A percentile compares a stretch with the other conserved stretches of the same genome.
Conservation (phyloP, 768 basidiomycete species). For the Mrakia frigida region DNA sequence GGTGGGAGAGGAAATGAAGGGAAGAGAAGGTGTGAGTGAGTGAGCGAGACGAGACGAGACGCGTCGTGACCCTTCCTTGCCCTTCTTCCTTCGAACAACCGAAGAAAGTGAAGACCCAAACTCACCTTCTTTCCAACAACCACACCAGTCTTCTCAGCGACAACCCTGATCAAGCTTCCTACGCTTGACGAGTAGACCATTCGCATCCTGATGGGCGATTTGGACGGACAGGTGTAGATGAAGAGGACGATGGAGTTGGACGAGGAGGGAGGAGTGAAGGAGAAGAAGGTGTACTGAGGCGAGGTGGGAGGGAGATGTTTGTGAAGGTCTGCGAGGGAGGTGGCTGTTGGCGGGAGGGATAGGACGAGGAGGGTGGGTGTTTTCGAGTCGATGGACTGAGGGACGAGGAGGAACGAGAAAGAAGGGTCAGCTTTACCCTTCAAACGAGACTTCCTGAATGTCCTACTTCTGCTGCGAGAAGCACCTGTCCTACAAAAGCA, state of each 20-base stretch:
- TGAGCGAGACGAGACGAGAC: not conserved
- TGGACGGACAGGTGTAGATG: constrained; percentile 26
- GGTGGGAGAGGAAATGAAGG: no score
- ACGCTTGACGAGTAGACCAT: constrained; percentile 30
- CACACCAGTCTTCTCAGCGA: constrained; percentile 18
- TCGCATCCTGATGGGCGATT: constrained; percentile 27
- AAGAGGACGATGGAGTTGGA: constrained; percentile 17
- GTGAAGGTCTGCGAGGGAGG: constrained; percentile 8
- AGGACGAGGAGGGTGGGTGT: constrained; percentile 1
- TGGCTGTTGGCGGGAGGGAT: constrained; percentile 3
- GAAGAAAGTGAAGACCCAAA: not conserved
- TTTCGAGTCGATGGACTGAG: constrained; percentile 23
- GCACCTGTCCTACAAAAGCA: no score
- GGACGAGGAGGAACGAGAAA: not conserved
- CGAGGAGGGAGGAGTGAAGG: constrained; percentile 8
- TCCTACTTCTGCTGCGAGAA: no score
- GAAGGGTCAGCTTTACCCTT: not conserved
- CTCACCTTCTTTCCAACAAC: constrained; percentile 27
- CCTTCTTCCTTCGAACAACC: not conserved
- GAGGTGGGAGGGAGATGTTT: constrained; percentile 11
- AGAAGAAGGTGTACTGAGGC: constrained; percentile 31
- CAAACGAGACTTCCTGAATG: no score
- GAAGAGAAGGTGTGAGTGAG: not conserved
- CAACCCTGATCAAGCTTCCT: constrained; percentile 13
- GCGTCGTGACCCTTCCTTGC: not conserved